These are phyloP conservation scores for Trichoderma asperelloides DNA, from an alignment of 495 filamentous ascomycete genomes.

Conservation along the genomic window DNA sequence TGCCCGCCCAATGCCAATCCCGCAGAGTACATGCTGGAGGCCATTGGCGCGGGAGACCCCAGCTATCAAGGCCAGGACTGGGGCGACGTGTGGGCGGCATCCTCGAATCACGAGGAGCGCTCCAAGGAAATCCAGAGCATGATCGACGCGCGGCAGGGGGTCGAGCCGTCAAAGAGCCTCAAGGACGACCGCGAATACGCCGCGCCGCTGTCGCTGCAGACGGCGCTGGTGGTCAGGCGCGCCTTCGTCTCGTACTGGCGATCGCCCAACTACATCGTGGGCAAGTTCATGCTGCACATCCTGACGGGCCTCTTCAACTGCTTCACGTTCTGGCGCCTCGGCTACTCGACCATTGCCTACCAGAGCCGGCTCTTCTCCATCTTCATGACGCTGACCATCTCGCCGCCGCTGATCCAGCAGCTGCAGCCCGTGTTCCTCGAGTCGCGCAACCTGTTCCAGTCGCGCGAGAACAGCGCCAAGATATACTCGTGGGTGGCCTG, in stretches of 20 bases:
- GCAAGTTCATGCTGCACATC: slow-evolving; percentile 38
- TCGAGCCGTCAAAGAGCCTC: slow-evolving; percentile 13
- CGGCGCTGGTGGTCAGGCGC: slow-evolving; percentile 38
- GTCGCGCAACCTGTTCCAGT: slow-evolving; percentile 60
- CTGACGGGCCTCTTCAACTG: slow-evolving; percentile 54
- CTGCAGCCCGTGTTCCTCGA: slow-evolving; percentile 64
- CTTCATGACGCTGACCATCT: slow-evolving; percentile 53
- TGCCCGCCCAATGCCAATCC: slow-evolving; percentile 66
- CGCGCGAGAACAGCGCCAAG: slow-evolving; percentile 62
- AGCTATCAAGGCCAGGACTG: slow-evolving; percentile 62
- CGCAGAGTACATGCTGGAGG: slow-evolving; percentile 62
- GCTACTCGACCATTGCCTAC: slow-evolving; percentile 54
- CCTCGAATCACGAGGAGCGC: slow-evolving; percentile 51
- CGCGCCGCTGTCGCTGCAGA: slow-evolving; percentile 27
- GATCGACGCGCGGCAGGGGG: slow-evolving; percentile 26
- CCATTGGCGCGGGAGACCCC: slow-evolving; percentile 60
- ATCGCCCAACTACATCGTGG: slow-evolving; percentile 61
- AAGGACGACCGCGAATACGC: slow-evolving; percentile 28
- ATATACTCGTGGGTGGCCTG: slow-evolving; percentile 64
- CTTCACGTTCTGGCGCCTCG: slow-evolving; percentile 65
- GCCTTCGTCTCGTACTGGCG: slow-evolving; percentile 70
- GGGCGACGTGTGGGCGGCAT: slow-evolving; percentile 65
- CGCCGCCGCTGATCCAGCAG: slow-evolving; percentile 39
- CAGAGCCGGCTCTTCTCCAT: slow-evolving; percentile 67
- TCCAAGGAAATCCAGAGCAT: slow-evolving; percentile 56